Base-by-base conservation (phyloP, 371 early-diverging fungal species). In the Mucor ambiguus region DNA sequence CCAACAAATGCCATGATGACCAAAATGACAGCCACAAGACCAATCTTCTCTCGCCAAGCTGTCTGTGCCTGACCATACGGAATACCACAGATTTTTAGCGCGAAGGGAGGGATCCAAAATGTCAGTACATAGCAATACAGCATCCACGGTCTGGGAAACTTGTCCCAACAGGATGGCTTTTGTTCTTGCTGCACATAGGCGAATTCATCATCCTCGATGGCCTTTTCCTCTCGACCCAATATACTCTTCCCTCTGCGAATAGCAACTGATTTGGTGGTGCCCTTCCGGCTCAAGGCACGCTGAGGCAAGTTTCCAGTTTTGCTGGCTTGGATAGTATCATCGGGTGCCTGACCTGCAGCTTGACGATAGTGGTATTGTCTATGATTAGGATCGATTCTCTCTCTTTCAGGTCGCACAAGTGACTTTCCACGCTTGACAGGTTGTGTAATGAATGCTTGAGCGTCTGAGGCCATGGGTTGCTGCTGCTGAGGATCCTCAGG, bases 11-110 rank as follows among this genome's bases (percentile, higher is more conserved):
- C 61, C 64, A 86, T 85, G 44, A 87, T 77, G 10, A 66, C 41
- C 9, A 80, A 43, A 38, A 93, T 86, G 64, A 93, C 82, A 28
- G 90, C 75, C 58, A 91, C 87, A 0, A 96, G 73, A 0, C 94
- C 90, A 2, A 92, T 83, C 68, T 95, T 96, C 74, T 95, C 94
- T 33, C 94, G 78, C 94, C 95, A 95, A 29, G 82, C 96, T 37
- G 85, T 89, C 69, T 87, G 92, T 20, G 87, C 79, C 46, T 76
- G 85, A 0, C 75, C 73, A 54, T 79, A 70, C 16, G 74, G 71
- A 35, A 81, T 80, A 61, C 87, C 87, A 80, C 49, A 5, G 7
- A 24, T 58, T 37, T 41, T 66, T 16, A 60, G 29, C 14, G 29
- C 29, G 26, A 38, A 60, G 12, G 24, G 32, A 22, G 87, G 87